Percentiles rank a stretch among this genome's conserved stretches.
phyloP scores from a whole-genome alignment of 2,329 filamentous ascomycete genomes.

The Apiospora hydei region DNA sequence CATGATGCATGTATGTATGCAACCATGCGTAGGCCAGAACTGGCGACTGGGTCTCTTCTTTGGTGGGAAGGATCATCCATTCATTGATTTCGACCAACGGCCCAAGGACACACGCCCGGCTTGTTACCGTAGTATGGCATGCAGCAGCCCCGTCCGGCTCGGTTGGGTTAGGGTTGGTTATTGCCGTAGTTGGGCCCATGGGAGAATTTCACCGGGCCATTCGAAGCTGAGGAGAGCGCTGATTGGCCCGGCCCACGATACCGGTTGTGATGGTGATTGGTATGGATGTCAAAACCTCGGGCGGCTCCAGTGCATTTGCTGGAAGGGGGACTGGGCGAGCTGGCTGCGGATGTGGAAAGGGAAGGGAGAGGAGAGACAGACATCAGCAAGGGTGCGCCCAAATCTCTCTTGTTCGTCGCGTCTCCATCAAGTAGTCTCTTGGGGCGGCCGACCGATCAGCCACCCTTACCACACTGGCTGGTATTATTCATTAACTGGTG shows the following conservation, averaged over 20 bases:
- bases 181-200: not conserved
- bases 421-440: too few species aligned
- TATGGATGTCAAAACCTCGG: not conserved
- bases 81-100: not conserved
- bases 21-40: not conserved
- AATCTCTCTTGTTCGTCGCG: not conserved
- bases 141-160: not conserved
- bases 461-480: not conserved
- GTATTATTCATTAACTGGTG: not conserved
- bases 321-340: too few species aligned
- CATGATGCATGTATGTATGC: not conserved
- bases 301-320: not conserved
- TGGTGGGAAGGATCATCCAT: too few species aligned
- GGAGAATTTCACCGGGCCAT: not conserved
- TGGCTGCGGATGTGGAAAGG: not conserved
- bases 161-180: conserved; percentile 5
- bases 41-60: too few species aligned
- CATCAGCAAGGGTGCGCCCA: too few species aligned
- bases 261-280: not conserved
- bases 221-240: not conserved
- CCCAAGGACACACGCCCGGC: not conserved
- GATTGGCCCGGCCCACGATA: not conserved
- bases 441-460: too few species aligned
- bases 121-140: not conserved
- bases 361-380: not conserved